phyloP scores from a whole-genome alignment of 2,329 filamentous ascomycete genomes.

The Pezicula neosporulosa region DNA sequence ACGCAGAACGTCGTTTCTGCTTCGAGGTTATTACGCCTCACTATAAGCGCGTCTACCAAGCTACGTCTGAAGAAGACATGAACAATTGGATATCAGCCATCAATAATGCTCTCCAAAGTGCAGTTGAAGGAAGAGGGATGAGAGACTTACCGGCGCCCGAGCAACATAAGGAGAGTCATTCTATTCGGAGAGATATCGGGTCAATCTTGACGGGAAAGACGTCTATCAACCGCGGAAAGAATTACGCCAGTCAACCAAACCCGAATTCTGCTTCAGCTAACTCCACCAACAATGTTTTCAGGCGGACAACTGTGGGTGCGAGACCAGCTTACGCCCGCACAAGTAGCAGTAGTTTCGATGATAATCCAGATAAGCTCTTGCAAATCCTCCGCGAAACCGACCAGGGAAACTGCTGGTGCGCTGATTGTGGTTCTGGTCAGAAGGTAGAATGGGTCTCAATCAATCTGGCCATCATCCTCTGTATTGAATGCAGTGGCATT shows the following conservation, averaged over 20 bases:
- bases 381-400: constrained; percentile 86
- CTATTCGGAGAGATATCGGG: constrained; percentile 80
- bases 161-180: constrained; percentile 37
- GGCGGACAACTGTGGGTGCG: constrained; percentile 88
- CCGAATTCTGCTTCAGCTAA: constrained; percentile 37
- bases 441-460: constrained; percentile 99
- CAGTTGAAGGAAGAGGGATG: constrained; percentile 76
- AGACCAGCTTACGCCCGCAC: constrained; percentile 70
- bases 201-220: constrained; percentile 92
- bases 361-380: constrained; percentile 80
- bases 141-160: constrained; percentile 45
- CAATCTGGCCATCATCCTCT: constrained; percentile 92
- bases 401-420: constrained; percentile 89
- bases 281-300: constrained; percentile 59
- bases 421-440: constrained; percentile 84
- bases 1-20: constrained; percentile 91
- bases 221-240: constrained; percentile 50
- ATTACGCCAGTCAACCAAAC: constrained; percentile 36
- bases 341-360: constrained; percentile 70
- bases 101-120: constrained; percentile 95
- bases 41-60: constrained; percentile 94
- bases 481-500: constrained; percentile 97
- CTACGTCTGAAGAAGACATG: constrained; percentile 97
- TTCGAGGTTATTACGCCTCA: constrained; percentile 98
- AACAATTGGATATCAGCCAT: constrained; percentile 93